These are phyloP conservation scores for Stellera chamaejasme DNA, from an alignment of 345 rosid genomes.

Conservation along the genomic window DNA sequence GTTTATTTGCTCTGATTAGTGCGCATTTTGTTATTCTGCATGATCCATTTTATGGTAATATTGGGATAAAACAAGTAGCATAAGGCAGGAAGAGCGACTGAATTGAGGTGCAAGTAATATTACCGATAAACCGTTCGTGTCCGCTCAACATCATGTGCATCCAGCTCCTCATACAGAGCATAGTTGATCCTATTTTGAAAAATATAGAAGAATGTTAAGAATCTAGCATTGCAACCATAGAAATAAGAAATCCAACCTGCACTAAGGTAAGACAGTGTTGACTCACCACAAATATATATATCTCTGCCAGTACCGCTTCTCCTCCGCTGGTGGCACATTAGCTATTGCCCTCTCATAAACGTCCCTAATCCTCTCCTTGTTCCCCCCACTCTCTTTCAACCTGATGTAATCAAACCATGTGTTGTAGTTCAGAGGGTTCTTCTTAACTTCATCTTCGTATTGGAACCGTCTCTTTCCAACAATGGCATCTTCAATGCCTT, in stretches of 20 bases:
- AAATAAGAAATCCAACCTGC: background rate
- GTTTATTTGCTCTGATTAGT: too few species aligned
- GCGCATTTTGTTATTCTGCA: too few species aligned
- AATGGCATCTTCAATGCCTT: conserved; percentile 87
- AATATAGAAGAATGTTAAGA: conserved; percentile 4
- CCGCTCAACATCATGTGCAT: conserved; percentile 64
- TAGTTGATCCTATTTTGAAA: conserved; percentile 57
- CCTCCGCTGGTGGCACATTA: conserved; percentile 76
- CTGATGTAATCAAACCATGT: conserved; percentile 80
- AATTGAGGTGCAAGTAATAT: background rate
- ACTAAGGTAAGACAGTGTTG: conserved; percentile 5
- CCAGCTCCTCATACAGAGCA: conserved; percentile 85
- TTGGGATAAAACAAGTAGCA: too few species aligned
- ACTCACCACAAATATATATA: conserved; percentile 81
- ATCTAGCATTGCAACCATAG: background rate
- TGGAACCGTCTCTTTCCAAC: conserved; percentile 91
- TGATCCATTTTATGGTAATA: too few species aligned
- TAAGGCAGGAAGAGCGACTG: too few species aligned
- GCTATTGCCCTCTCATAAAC: conserved; percentile 83
- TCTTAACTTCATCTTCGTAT: conserved; percentile 82
- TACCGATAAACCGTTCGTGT: conserved; percentile 73
- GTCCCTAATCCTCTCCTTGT: conserved; percentile 57
- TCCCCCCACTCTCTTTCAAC: conserved; percentile 70
- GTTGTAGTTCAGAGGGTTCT: conserved; percentile 74
- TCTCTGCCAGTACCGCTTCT: conserved; percentile 90